A percentile compares a stretch with the other conserved stretches of the same genome.
These are phyloP conservation scores for Penicillium decumbens DNA, from an alignment of 2,329 filamentous ascomycete species.

Conservation along the genomic window DNA sequence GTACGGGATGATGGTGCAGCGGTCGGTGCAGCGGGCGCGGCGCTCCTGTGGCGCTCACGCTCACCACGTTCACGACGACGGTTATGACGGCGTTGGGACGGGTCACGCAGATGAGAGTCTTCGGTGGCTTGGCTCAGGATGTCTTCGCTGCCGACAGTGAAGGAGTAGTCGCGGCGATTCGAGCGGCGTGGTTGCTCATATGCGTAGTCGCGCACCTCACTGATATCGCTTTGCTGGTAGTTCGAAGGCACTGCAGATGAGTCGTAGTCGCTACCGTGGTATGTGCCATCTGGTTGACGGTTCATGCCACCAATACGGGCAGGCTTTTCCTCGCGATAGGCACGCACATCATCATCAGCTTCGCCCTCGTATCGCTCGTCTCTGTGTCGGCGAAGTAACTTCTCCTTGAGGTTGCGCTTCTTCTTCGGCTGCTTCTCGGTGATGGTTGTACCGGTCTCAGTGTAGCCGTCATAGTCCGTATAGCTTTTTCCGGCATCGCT, in stretches of 20 bases:
- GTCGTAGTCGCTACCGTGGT: conserved; percentile 70
- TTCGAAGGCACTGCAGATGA: conserved; percentile 58
- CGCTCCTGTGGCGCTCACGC: neutral
- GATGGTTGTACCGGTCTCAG: conserved; percentile 43
- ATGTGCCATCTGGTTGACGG: conserved; percentile 72
- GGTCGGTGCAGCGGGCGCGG: conserved; percentile 21
- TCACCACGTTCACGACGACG: conserved; percentile 28
- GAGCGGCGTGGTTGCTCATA: conserved; percentile 26
- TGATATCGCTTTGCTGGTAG: conserved; percentile 45
- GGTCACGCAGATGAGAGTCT: conserved; percentile 33
- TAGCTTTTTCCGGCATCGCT: conserved; percentile 60
- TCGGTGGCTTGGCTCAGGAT: conserved; percentile 35
- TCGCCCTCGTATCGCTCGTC: conserved; percentile 56
- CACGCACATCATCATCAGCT: conserved; percentile 65
- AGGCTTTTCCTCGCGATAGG: conserved; percentile 80
- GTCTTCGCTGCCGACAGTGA: conserved; percentile 48
- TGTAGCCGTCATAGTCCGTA: conserved; percentile 37
- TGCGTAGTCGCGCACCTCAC: conserved; percentile 45
- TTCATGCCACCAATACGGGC: conserved; percentile 89
- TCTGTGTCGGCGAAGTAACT: conserved; percentile 36
- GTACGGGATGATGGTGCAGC: conserved; percentile 30
- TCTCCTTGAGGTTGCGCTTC: conserved; percentile 39
- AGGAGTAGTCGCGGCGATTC: conserved; percentile 43
- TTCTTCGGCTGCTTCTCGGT: conserved; percentile 30
- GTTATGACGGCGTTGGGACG: conserved; percentile 28